These are phyloP conservation scores for Talaromyces borbonicus DNA, from an alignment of 495 filamentous ascomycete genomes.

Conservation along the genomic window DNA sequence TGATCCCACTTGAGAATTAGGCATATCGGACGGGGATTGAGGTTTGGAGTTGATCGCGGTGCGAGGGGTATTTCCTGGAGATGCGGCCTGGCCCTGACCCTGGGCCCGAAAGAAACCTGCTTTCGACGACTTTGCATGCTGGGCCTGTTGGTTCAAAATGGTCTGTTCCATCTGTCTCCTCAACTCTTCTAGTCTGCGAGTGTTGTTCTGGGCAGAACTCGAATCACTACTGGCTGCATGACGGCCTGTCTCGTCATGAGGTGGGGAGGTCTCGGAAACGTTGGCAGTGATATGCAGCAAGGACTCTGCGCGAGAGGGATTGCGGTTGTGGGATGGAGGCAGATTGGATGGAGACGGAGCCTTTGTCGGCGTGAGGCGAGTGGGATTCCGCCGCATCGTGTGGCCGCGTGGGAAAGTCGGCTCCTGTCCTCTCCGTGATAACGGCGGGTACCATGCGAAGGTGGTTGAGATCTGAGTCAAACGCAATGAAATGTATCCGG, in stretches of 20 bases:
- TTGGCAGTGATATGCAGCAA: constrained; percentile 1
- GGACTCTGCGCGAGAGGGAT: constrained; percentile 4
- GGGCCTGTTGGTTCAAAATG: constrained; percentile 34
- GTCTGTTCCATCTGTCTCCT: constrained; percentile 40
- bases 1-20: constrained; percentile 17
- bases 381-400: constrained; percentile 8
- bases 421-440: not conserved
- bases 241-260: not conserved
- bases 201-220: constrained; percentile 15
- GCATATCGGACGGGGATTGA: constrained; percentile 9
- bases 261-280: constrained; percentile 2
- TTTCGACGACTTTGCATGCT: not conserved
- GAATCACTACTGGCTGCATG: not conserved
- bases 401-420: not conserved
- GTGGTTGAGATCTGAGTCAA: not conserved
- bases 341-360: constrained; percentile 24
- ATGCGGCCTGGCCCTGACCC: not conserved
- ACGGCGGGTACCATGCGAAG: not conserved
- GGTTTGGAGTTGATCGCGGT: constrained; percentile 1
- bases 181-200: constrained; percentile 33
- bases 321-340: constrained; percentile 16
- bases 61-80: not conserved
- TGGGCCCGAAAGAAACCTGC: not conserved
- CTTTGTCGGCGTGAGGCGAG: constrained; percentile 30
- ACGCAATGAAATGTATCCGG: not conserved